Base-by-base conservation (phyloP, 2,329 filamentous ascomycete species). In the Fusarium protoensiforme region DNA sequence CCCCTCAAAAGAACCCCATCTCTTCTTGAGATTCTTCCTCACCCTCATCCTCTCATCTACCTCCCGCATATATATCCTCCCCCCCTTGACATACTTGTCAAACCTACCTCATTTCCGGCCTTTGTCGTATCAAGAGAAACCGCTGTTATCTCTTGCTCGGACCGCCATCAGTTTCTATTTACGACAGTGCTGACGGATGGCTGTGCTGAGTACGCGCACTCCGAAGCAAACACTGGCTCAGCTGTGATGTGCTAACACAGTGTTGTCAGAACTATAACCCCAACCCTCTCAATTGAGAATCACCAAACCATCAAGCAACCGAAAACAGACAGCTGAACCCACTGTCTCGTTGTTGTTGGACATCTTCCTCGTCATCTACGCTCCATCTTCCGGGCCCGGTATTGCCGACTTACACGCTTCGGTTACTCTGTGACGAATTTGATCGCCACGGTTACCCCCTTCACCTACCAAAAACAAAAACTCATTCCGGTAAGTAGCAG, bases 121-220 rank as follows among this genome's bases (percentile, higher is more conserved):
- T 43, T 61, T 57, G 64, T 68, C 75, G 69, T 75, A 78, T 77
- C 76, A 77, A 78, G 73, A 76, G 76, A 74, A 51, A 69, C 56
- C 62, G 59, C 54, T 72, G 72, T 78, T 78, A 78, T 78, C 77
- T 78, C 72, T 78, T 71, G 68, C 64, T 57, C 67, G 65, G 65
- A 63, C 66, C 71, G 66, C 67, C 70, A 66, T 72, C 75, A 75
- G 77, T 71, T 78, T 67, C 77, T 78, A 78, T 78, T 78, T 78
- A 71, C 72, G 64, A 78, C 75, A 78, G 74, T 64, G 77, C 75
- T 78, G 77, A 78, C 74, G 76, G 68, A 78, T 78, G 77, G 77
- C 77, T 78, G 75, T 78, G 71, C 68, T 78, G 77, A 78, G 75
- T 78, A 75, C 74, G 76, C 68, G 58, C 74, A 75, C 75, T 60